phyloP scores from a whole-genome alignment of 2,329 filamentous ascomycete species.

The Pseudogymnoascus pannorum region DNA sequence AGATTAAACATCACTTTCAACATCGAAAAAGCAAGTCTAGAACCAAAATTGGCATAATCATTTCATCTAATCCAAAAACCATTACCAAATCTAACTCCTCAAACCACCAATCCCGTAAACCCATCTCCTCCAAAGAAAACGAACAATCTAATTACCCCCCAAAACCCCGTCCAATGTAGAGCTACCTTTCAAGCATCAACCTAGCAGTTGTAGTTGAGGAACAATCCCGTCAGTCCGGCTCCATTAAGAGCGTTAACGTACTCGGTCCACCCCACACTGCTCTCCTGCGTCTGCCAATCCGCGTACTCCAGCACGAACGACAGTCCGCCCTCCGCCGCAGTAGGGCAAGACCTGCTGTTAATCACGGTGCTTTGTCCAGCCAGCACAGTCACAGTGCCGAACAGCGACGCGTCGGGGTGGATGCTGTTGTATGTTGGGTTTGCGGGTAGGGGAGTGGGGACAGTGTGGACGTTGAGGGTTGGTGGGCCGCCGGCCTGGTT shows the following conservation, averaged over 20 bases:
- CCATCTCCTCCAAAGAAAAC: neutral
- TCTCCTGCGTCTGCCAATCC: constrained; percentile 1
- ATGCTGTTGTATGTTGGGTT: neutral
- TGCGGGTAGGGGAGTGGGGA: neutral
- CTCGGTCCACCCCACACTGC: neutral
- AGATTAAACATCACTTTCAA: neutral
- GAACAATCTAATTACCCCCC: neutral
- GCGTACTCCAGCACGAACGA: neutral
- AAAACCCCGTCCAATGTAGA: neutral
- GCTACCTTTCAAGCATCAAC: neutral
- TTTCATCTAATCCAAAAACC: neutral
- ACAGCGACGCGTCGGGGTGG: neutral
- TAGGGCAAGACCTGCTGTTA: neutral
- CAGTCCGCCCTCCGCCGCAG: neutral
- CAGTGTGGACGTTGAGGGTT: neutral
- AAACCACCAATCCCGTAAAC: neutral
- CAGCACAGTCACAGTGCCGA: neutral
- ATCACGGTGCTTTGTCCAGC: neutral
- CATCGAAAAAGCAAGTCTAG: neutral
- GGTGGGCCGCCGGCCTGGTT: neutral
- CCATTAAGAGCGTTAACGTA: neutral
- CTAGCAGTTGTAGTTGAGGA: neutral
- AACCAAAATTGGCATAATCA: neutral
- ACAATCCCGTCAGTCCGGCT: neutral
- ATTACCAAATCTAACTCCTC: neutral